Conservation (phyloP, 176 grass and related monocot genomes). For the Otatea glauca region DNA sequence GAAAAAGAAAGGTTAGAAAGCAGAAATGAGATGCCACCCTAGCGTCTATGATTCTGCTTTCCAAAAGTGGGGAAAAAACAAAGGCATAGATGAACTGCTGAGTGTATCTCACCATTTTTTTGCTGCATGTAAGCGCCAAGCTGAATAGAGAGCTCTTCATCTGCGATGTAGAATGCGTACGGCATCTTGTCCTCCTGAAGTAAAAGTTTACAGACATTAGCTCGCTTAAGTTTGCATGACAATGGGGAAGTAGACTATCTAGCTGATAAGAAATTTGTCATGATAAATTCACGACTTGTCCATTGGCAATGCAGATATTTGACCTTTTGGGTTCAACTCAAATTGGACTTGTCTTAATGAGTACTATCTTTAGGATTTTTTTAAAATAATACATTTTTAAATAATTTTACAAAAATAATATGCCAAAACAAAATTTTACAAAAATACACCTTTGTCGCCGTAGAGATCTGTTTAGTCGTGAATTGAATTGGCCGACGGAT, state of each 20-base stretch:
- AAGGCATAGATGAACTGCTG: background rate
- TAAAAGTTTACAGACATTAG: background rate
- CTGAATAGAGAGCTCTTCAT: slow-evolving; percentile 77
- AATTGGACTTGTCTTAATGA: background rate
- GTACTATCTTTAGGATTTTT: background rate
- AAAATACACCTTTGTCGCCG: no score
- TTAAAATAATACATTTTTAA: no score
- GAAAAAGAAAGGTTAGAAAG: background rate
- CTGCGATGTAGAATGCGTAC: slow-evolving; percentile 88
- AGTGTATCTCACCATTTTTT: slow-evolving; percentile 63
- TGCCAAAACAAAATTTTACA: no score
- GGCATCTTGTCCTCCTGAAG: slow-evolving; percentile 86
- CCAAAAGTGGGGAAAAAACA: background rate
- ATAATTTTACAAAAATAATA: no score
- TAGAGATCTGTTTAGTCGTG: no score
- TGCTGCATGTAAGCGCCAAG: slow-evolving; percentile 78
- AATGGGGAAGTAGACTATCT: background rate
- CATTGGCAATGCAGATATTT: background rate
- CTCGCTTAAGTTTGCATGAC: background rate
- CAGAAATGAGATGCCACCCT: slow-evolving; percentile 28
- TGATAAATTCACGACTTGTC: background rate
- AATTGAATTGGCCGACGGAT: no score
- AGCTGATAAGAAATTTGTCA: background rate
- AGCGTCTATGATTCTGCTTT: background rate
- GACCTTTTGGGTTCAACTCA: background rate